Percentiles rank a stretch among this genome's conserved stretches.
Conservation (phyloP, 2,329 filamentous ascomycete species). For the Alternaria rosae region DNA sequence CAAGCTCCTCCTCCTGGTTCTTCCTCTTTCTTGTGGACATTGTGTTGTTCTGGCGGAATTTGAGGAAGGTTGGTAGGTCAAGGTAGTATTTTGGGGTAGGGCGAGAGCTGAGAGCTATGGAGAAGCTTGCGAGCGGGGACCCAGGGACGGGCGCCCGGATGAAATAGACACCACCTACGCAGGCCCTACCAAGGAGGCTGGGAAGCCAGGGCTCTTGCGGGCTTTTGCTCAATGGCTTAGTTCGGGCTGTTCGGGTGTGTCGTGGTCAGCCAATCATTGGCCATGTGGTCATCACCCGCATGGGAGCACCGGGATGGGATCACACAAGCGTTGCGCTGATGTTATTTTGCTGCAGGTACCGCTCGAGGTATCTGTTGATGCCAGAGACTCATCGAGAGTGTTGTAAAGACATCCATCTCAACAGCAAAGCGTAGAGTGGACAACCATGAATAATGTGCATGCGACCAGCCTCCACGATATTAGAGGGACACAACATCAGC, state of each 20-base stretch:
- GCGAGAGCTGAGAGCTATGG: constrained; percentile 14
- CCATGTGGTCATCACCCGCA: constrained; percentile 27
- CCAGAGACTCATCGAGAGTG: background rate
- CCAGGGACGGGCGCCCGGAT: constrained; percentile 34
- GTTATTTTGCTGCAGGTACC: constrained; percentile 37
- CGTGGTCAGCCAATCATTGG: constrained; percentile 37
- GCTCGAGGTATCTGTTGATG: background rate
- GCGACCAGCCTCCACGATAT: background rate
- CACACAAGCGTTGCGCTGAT: constrained; percentile 9
- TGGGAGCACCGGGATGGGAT: constrained; percentile 7
- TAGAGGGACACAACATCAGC: background rate
- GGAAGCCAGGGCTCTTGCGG: constrained; percentile 32
- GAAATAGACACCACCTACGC: constrained; percentile 35
- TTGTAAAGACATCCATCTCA: background rate
- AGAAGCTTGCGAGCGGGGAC: constrained; percentile 12
- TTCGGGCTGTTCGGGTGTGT: constrained; percentile 20
- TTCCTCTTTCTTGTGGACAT: constrained; percentile 56
- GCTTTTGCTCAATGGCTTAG: constrained; percentile 34
- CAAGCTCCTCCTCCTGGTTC: constrained; percentile 55
- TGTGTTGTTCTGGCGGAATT: constrained; percentile 18
- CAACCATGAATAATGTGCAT: background rate
- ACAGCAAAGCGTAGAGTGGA: background rate
- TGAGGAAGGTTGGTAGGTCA: constrained; percentile 10
- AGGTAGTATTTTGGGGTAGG: constrained; percentile 27
- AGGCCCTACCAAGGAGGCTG: constrained; percentile 33